phyloP scores from a whole-genome alignment of 2,329 filamentous ascomycete species.

The Alternaria solani region DNA sequence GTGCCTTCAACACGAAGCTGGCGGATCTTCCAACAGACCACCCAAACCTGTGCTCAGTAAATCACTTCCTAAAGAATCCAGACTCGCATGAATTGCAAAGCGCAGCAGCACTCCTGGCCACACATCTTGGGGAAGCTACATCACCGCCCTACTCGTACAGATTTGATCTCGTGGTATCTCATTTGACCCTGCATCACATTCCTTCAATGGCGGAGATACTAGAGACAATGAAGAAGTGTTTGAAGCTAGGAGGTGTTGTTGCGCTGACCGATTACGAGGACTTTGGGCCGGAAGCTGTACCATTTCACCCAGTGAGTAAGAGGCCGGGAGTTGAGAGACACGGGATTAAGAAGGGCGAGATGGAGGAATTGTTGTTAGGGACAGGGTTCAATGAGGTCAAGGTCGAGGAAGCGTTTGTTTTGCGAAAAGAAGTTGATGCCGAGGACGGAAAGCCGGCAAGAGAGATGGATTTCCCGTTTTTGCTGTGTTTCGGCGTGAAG shows the following conservation, averaged over 20 bases:
- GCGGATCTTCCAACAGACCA: slow-evolving; percentile 25
- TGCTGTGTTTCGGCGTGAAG: slow-evolving; percentile 51
- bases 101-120: slow-evolving; percentile 48
- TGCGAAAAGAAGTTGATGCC: slow-evolving; percentile 61
- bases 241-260: slow-evolving; percentile 59
- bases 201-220: slow-evolving; percentile 56
- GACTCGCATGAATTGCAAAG: slow-evolving; percentile 52
- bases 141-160: slow-evolving; percentile 37
- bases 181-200: slow-evolving; percentile 66
- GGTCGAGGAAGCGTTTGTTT: slow-evolving; percentile 59
- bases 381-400: slow-evolving; percentile 60
- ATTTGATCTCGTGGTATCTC: slow-evolving; percentile 62
- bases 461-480: slow-evolving; percentile 54
- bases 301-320: slow-evolving; percentile 62
- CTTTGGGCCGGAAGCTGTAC: slow-evolving; percentile 60
- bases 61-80: slow-evolving; percentile 59
- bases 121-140: slow-evolving; percentile 33
- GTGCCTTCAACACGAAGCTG: slow-evolving; percentile 59
- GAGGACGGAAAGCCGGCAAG: slow-evolving; percentile 55
- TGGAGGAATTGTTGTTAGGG: slow-evolving; percentile 55
- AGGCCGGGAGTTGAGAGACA: slow-evolving; percentile 64
- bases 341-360: slow-evolving; percentile 56
- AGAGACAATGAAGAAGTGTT: slow-evolving; percentile 56
- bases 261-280: slow-evolving; percentile 67
- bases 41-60: slow-evolving; percentile 58